Evolutionary conservation across 2,329 filamentous ascomycete genomes (phyloP), one percentile per base, ranked within the genome.

Genomic region (Cryphonectria parasitica): DNA sequence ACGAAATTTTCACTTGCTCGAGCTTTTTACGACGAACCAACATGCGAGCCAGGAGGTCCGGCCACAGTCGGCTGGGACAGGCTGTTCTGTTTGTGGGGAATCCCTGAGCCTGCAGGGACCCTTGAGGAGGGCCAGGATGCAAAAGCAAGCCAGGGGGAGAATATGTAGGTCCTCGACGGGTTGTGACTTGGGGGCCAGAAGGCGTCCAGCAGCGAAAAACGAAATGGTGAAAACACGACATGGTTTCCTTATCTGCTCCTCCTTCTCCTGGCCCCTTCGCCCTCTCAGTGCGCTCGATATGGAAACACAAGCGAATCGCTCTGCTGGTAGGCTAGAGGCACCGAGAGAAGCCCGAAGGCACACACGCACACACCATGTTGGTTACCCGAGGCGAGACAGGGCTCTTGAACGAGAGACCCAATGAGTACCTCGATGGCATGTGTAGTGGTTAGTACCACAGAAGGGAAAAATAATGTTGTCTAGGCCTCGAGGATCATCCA

Each of bases 201-300:
- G 22, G 22, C 11, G 5, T 31, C 58, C 39, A 28, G 31, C 39
- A 43, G 41, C 45, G 19, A 13, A 5, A 19, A 45, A 65, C 63
- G 31, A 68, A 71, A 71, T 66, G 69, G 69, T 68, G 34, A n/a
- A 31, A 41, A 71, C 65, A 69, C 69, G 69, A 62, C 11, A 3
- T n/a, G 17, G 19, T 45, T 39, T 15, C 36, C 36, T 63, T 63
- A 63, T 63, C 61, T 43, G 19, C 61, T 25, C 25, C 19, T 19
- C 36, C 65, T 36, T 31, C 17, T 36, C 31, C 19, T 54, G n/a
- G 7, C 41, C 3, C 41, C 13, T 43, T 43, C 2, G 7, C 22
- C 45, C 19, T 49, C 19, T 49, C 54, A 25, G 3, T 64, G 22
- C 15, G 22, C 56, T 66, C 28, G 69, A 70, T 58, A 28, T 56